Evolutionary conservation across 768 basidiomycete species (phyloP).

Genomic region (Naematelia aurantialba): DNA sequence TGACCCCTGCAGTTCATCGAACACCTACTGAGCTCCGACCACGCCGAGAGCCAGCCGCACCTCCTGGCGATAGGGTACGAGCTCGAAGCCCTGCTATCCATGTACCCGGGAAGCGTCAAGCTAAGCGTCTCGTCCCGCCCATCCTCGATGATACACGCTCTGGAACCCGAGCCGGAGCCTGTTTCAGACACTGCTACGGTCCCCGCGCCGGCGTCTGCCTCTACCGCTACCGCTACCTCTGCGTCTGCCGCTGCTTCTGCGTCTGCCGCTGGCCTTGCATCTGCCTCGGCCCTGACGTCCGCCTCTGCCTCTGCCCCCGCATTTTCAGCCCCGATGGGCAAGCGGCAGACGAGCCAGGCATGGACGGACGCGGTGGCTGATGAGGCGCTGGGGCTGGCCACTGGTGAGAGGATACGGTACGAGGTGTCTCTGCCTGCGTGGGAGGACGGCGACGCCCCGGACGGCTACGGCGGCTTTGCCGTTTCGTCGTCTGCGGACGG

Average conservation of each 20-base stretch:
- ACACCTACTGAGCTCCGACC: constrained; percentile 26
- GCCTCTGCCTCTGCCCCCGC: neutral
- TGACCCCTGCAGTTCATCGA: constrained; percentile 33
- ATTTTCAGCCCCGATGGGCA: neutral
- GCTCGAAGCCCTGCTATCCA: constrained; percentile 45
- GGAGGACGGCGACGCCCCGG: constrained; percentile 34
- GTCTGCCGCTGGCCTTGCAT: too few relatives aligned
- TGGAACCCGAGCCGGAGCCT: neutral
- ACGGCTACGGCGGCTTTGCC: neutral
- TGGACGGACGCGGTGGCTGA: constrained; percentile 31
- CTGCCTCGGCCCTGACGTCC: too few relatives aligned
- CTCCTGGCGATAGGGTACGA: constrained; percentile 44
- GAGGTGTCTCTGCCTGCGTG: constrained; percentile 42
- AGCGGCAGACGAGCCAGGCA: constrained; percentile 6
- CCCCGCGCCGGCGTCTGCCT: constrained; percentile 6
- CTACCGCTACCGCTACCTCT: constrained; percentile 3
- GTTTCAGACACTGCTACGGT: neutral
- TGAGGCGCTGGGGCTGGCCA: constrained; percentile 17
- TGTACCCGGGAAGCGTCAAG: constrained; percentile 33
- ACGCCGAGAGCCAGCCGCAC: constrained; percentile 36
- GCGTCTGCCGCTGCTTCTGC: too few relatives aligned
- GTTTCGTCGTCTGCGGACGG: neutral
- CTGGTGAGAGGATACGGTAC: constrained; percentile 43
- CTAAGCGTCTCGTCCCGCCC: constrained; percentile 32
- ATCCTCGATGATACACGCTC: constrained; percentile 10